Evolutionary conservation across 345 rosid genomes (phyloP), one percentile per base, ranked within the genome.

Genomic region (Sisymbrium altissimum): DNA sequence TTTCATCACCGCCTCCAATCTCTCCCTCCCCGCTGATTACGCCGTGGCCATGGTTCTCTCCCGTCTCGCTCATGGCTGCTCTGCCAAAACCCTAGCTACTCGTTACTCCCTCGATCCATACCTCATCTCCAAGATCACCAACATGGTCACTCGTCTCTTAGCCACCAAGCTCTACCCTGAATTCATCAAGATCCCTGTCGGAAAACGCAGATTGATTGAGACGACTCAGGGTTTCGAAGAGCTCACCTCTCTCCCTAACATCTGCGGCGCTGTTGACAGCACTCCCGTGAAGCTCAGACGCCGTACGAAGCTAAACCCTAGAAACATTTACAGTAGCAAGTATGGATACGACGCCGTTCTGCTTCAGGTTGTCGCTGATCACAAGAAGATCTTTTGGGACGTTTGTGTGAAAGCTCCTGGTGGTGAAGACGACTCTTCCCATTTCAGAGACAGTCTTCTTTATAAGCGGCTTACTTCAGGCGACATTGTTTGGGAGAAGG

Each of bases 21-120:
- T 92, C 79, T 95, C 98, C 18, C 85, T 92, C 70, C 99, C 98
- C 0, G 86, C 97, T 11, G 97, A 95, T 81, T 95, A 92, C 64
- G 99, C 97, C 2, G 98, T 92, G 17, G 94, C 98, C 10, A 86
- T 92, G 92, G 98, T 92, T 17, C 91, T 95, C 43, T 95, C 98
- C 56, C 86, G 98, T 36, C 91, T 90, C 40, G 82, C 90, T 7
- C 92, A 88, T 63, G 97, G 97, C 70, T 84, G 79, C 70, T 90
- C 99, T 0, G 90, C 96, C 7, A 86, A 86, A 48, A 78, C 91
- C 66, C 71, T 89, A 36, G 96, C 97, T 23, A 64, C 90, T 27
- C 86, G 87, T 41, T 95, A 89, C 81, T 81, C 90, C 15, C 86
- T 95, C 13, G 97, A 92, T 64, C 98, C 98, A 25, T 95, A 88